Evolutionary conservation across 306 rosid species (phyloP).

Genomic region (Hippophae tibetana): DNA sequence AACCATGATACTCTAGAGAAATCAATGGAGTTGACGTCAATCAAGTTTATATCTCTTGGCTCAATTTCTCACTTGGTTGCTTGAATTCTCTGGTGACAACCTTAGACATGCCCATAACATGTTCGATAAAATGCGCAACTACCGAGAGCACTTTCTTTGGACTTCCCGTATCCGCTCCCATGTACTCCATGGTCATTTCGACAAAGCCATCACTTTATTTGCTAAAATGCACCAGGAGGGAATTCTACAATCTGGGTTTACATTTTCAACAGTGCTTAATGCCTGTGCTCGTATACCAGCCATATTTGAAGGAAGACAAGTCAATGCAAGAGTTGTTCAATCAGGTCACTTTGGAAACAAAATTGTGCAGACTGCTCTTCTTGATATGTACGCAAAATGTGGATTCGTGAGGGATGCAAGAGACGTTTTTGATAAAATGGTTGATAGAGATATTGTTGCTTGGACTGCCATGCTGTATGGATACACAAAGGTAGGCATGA

Average conservation of each 20-base stretch:
- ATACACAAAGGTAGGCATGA: slow-evolving; percentile 49
- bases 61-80: slow-evolving; percentile 28
- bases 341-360: slow-evolving; percentile 45
- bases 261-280: slow-evolving; percentile 56
- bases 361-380: slow-evolving; percentile 50
- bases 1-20: too few species aligned
- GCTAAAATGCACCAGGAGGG: slow-evolving; percentile 48
- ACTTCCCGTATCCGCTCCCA: slow-evolving; percentile 46
- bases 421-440: slow-evolving; percentile 41
- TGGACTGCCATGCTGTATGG: slow-evolving; percentile 71
- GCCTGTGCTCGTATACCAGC: slow-evolving; percentile 48
- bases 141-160: slow-evolving; percentile 38
- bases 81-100: slow-evolving; percentile 16
- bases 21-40: too few species aligned
- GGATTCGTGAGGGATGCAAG: slow-evolving; percentile 45
- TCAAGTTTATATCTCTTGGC: slow-evolving; percentile 12
- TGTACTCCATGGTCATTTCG: slow-evolving; percentile 24
- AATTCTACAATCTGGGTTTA: slow-evolving; percentile 42
- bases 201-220: slow-evolving; percentile 33
- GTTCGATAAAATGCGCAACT: slow-evolving; percentile 47
- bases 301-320: slow-evolving; percentile 41
- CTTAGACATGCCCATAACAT: slow-evolving; percentile 44
- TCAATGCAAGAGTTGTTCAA: slow-evolving; percentile 34
- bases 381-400: slow-evolving; percentile 62
- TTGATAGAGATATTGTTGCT: slow-evolving; percentile 50